Base-by-base conservation (phyloP, 2,329 filamentous ascomycete species). In the Neonectria ditissima region DNA sequence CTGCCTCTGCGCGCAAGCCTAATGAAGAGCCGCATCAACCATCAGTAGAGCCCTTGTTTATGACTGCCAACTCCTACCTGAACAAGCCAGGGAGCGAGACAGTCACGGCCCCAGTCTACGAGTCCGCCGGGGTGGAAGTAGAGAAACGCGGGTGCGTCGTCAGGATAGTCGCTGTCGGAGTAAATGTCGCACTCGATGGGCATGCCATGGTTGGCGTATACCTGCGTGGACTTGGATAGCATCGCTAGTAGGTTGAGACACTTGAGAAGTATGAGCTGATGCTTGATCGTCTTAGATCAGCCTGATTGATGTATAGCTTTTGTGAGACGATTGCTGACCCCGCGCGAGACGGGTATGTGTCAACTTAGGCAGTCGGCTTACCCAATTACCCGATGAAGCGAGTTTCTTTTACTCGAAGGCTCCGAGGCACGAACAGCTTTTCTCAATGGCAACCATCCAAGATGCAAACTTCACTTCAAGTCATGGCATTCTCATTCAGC, bases 91-190 rank as follows among this genome's bases (percentile, higher is more conserved):
- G 78, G 78, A 1, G 77, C 75, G 11, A 80, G 68, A 7, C 66
- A 69, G 22, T 69, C 71, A 10, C 75, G 73, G 13, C 73, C 71
- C 54, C 76, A 78, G n/a, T 69, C 71, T 13, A 76, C 70, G 6
- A 79, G 71, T 0, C 77, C 77, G 16, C 78, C 78, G 0, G 77
- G 71, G 32, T 80, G 78, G 60, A 80, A 80, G 67, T 77, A 80
- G 18, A 80, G 68, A 28, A 79, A 72, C n/a, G 77, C 73, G 5
- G 76, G 75, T 1, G 65, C 59, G 47, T 66, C 59, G 20, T 64
- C 26, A 2, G 73, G 66, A 26, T 72, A 73, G 64, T 71, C 67
- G 5, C 54, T 53, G 14, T 65, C 64, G 9, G 72, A 65, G 66
- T 79, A 80, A 34, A 80, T 65, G 67, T 79, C 78, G 67, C 78